Evolutionary conservation across 352 stramenopile genomes (phyloP).

Genomic region (Peronospora belbahrii): DNA sequence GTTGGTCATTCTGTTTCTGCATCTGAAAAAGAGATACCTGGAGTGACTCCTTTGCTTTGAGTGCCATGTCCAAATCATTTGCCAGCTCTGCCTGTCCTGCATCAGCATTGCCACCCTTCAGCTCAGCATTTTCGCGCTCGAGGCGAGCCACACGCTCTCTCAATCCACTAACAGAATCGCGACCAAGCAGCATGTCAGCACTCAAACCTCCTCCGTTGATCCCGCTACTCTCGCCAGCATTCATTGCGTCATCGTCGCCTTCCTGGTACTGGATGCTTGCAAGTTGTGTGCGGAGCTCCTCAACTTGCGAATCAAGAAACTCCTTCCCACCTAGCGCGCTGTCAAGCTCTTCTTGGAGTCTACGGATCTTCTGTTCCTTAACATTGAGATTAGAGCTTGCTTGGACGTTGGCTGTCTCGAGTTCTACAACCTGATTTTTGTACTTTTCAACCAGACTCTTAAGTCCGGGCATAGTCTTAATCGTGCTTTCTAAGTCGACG

Average conservation of each 20-base stretch:
- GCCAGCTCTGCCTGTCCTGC: slow-evolving; percentile 39
- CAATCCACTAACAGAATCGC: slow-evolving; percentile 50
- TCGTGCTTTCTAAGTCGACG: slow-evolving; percentile 76
- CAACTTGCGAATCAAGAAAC: slow-evolving; percentile 80
- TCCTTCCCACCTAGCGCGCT: slow-evolving; percentile 72
- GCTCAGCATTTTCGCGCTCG: slow-evolving; percentile 64
- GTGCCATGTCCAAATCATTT: slow-evolving; percentile 71
- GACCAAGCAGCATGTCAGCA: slow-evolving; percentile 54
- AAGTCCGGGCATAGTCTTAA: slow-evolving; percentile 79
- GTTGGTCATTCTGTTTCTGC: slow-evolving; percentile 69
- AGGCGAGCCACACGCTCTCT: slow-evolving; percentile 57
- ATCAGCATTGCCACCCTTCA: slow-evolving; percentile 49
- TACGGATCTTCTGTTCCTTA: slow-evolving; percentile 74
- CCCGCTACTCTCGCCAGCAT: slow-evolving; percentile 23
- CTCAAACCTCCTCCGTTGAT: slow-evolving; percentile 34
- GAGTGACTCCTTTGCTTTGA: slow-evolving; percentile 67
- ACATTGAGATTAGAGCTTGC: slow-evolving; percentile 66
- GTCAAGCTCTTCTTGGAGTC: slow-evolving; percentile 82
- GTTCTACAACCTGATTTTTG: slow-evolving; percentile 85
- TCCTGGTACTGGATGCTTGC: slow-evolving; percentile 46
- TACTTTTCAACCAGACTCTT: slow-evolving; percentile 78
- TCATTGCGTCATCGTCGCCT: slow-evolving; percentile 32
- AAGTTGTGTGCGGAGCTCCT: slow-evolving; percentile 66
- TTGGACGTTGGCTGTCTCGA: slow-evolving; percentile 78
- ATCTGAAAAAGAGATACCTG: slow-evolving; percentile 61